Evolutionary conservation across 176 grass and related monocot genomes (phyloP), one percentile per base, ranked within the genome.

Genomic region (Guadua angustifolia): DNA sequence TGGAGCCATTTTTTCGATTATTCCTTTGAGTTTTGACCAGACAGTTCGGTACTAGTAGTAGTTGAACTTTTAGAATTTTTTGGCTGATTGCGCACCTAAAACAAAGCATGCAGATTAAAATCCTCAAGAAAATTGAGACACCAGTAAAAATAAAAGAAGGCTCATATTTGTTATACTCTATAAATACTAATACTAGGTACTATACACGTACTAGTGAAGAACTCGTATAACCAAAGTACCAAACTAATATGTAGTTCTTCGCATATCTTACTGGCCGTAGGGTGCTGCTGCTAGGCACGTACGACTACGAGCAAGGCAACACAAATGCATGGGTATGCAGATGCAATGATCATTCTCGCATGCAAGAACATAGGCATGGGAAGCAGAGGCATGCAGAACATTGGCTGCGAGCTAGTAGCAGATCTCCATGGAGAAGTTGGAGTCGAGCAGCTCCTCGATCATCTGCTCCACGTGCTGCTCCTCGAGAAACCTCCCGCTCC

Each of bases 401-500:
- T 1, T 18, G 3, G 10, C 7, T 61, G 33, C 39, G 32, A 7
- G 43, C 64, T 83, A 90, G 42, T 42, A 91, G 89, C 87, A 88
- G 33, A 93, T 91, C 80, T 98, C 95, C 92, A 98, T 95, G 52
- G 90, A 98, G 59, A 98, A 86, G 78, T 98, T 86, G 39, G 93
- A 93, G 75, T 98, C 95, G 6, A 98, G 72, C 56, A 98, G 79
- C 75, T 98, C 93, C 75, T 95, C 95, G 65, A 95, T 98, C 93
- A 98, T 98, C 82, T 98, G 95, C 64, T 95, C 93, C 47, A 98
- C 82, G 78, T 98, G 89, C 83, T 92, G 87, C 77, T 98, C 93
- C 79, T 98, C 95, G 0, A 95, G 89, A 22, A 79, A 80, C 56
- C 82, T 26, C 16, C 88, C 90, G 52, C 62, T 63, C 82, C 84